Percentiles rank a stretch among this genome's conserved stretches.
Conservation (phyloP, 2,329 filamentous ascomycete species). For the Sodiomyces alkalinus region DNA sequence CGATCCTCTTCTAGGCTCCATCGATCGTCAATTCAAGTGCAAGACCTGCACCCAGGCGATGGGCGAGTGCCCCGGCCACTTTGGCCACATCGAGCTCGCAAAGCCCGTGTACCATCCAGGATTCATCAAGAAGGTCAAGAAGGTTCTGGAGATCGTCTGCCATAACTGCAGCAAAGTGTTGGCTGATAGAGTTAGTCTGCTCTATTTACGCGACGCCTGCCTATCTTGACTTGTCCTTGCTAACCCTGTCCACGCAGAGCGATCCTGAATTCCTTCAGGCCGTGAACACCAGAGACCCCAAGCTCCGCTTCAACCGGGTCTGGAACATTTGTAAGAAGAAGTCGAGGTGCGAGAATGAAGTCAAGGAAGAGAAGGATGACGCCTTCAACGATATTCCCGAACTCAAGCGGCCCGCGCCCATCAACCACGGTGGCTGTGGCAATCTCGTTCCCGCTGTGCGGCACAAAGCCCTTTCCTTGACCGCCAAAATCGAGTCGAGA, state of each 20-base stretch:
- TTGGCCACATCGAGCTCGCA: constrained; percentile 95
- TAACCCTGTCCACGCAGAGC: constrained; percentile 53
- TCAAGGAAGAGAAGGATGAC: constrained; percentile 52
- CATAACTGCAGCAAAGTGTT: constrained; percentile 97
- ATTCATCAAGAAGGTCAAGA: constrained; percentile 98
- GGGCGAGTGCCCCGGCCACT: constrained; percentile 92
- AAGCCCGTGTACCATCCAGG: constrained; percentile 90
- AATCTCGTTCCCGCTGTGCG: constrained; percentile 81
- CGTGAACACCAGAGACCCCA: constrained; percentile 75
- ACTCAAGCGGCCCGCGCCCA: constrained; percentile 37
- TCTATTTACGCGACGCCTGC: constrained; percentile 36
- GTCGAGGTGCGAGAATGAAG: constrained; percentile 67
- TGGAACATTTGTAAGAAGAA: constrained; percentile 89
- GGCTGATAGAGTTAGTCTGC: constrained; percentile 88
- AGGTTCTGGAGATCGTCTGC: constrained; percentile 96
- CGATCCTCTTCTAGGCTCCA: constrained; percentile 88
- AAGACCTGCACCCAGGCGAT: constrained; percentile 93
- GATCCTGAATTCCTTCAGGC: constrained; percentile 74
- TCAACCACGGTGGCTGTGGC: constrained; percentile 80
- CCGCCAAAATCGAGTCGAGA: constrained; percentile 60
- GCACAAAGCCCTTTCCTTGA: constrained; percentile 72
- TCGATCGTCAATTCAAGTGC: constrained; percentile 91
- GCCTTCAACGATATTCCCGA: constrained; percentile 46
- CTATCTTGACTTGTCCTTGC: constrained; percentile 38
- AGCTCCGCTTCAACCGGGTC: constrained; percentile 82